Conservation (phyloP, 2,329 filamentous ascomycete species). For the Colletotrichum sp. region DNA sequence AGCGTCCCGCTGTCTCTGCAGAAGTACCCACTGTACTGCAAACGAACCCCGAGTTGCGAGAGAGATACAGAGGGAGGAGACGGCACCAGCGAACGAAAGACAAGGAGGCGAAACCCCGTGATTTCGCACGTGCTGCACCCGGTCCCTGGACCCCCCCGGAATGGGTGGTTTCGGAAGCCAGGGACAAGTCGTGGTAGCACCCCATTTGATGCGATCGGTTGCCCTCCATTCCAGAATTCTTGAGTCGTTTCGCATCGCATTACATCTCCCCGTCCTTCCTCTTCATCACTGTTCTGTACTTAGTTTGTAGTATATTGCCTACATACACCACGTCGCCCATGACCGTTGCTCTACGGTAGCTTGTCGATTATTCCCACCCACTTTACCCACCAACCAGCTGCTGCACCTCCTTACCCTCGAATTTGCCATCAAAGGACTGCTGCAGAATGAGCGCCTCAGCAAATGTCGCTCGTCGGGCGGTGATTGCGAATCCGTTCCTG, state of each 20-base stretch:
- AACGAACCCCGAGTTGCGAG: slow-evolving; percentile 1
- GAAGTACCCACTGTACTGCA: neutral
- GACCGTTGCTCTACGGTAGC: neutral
- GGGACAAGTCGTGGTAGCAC: slow-evolving; percentile 18
- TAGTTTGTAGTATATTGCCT: slow-evolving; percentile 6
- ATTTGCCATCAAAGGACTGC: neutral
- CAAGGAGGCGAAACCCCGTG: slow-evolving; percentile 9
- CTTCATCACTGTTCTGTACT: slow-evolving; percentile 9
- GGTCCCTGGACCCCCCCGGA: slow-evolving; percentile 2
- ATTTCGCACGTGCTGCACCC: slow-evolving; percentile 8
- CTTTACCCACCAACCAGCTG: neutral
- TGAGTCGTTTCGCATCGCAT: slow-evolving; percentile 16
- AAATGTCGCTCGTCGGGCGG: slow-evolving; percentile 59
- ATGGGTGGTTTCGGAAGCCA: slow-evolving; percentile 21
- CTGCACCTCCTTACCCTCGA: neutral
- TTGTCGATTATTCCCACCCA: neutral
- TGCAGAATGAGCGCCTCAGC: slow-evolving; percentile 60
- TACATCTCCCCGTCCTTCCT: slow-evolving; percentile 4
- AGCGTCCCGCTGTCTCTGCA: neutral
- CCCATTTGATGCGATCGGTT: slow-evolving; percentile 22
- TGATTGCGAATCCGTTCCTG: slow-evolving; percentile 57
- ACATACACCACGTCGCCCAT: neutral
- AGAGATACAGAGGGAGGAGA: neutral
- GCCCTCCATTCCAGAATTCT: slow-evolving; percentile 18
- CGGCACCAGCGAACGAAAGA: neutral